Base-by-base conservation (phyloP, 345 rosid genomes). In the Gossypium herbaceum region DNA sequence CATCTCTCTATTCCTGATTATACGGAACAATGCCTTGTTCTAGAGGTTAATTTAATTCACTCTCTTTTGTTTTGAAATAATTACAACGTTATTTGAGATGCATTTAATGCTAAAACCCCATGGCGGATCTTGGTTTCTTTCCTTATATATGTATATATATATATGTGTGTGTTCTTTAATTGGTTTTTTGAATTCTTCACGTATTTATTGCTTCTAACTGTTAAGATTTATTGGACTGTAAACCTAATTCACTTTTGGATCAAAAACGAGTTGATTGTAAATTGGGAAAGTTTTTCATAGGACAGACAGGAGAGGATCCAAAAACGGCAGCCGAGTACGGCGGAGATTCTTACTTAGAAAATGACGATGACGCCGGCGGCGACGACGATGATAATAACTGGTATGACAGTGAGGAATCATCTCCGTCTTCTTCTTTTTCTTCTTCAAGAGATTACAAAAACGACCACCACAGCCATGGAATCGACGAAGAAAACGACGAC, bases 1-100 rank as follows among this genome's bases (percentile, higher is more conserved):
- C 82, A 84, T 55, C 58, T 91, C 74, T 84, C 94, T 58, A 85
- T 91, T 58, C 97, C 97, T 85, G 86, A 77, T 82, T 85, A 88
- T 25, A 85, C 93, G 94, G 95, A 94, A 75, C 95, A 91, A 82
- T 94, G 97, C 75, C 95, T 94, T 76, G 95, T 92, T 84, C 84
- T 92, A 64, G 84, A 88, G 97, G 98, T 91, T 60, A 10, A 39
- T 1, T 3, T 12, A 43, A 73, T 5, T 9, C 7, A 45, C 34
- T 1, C 34, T 1, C 51, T 71, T 4, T 43, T 15, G 9, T n/a
- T 75, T n/a, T 34, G 41, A 34, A 34, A 34, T 34, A 34, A 34
- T 34, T 34, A 34, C 41, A 34, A 34, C 41, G 41, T 34, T 34
- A 54, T 75, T 61, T 43, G 69, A 73, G 79, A 75, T 80, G 79